Conservation (phyloP, 257 asterid genomes). For the Linderniella brevidens region DNA sequence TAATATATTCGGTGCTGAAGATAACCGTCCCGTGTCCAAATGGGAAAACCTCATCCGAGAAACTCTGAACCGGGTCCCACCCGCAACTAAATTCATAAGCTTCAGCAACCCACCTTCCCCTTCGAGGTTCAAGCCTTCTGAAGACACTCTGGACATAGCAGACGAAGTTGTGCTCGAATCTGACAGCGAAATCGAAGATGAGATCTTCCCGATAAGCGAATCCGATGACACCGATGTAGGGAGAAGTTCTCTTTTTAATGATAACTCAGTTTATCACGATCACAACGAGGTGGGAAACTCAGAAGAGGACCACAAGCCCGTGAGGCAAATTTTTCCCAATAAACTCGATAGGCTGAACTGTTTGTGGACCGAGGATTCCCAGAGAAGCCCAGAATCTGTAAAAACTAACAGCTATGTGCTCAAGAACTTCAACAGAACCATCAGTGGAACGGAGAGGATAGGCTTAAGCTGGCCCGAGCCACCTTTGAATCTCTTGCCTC, state of each 20-base stretch:
- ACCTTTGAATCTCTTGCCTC: slow-evolving; percentile 53
- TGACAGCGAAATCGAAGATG: slow-evolving; percentile 73
- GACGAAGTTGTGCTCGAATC: slow-evolving; percentile 54
- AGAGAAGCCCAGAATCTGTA: slow-evolving; percentile 23
- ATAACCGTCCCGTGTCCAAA: slow-evolving; percentile 56
- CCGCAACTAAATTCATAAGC: slow-evolving; percentile 48
- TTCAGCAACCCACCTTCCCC: slow-evolving; percentile 85
- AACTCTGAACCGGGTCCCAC: slow-evolving; percentile 49
- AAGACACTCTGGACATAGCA: slow-evolving; percentile 40
- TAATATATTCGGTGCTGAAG: slow-evolving; percentile 87
- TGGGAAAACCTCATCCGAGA: slow-evolving; percentile 84
- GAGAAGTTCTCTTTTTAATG: slow-evolving; percentile 13
- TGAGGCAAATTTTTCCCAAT: slow-evolving; percentile 29
- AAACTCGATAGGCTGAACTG: slow-evolving; percentile 35
- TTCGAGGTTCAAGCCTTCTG: slow-evolving; percentile 62
- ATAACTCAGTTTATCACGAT: slow-evolving; percentile 8
- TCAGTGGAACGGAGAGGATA: slow-evolving; percentile 62
- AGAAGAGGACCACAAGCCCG: slow-evolving; percentile 17
- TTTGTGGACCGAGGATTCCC: slow-evolving; percentile 27
- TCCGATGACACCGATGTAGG: slow-evolving; percentile 15
- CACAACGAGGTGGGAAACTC: slow-evolving; percentile 14
- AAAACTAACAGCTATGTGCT: slow-evolving; percentile 12
- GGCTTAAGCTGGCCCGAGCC: slow-evolving; percentile 96
- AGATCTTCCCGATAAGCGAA: slow-evolving; percentile 56
- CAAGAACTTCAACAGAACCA: slow-evolving; percentile 26